phyloP scores from a whole-genome alignment of 2,329 filamentous ascomycete species.

The Biscogniauxia mediterranea region DNA sequence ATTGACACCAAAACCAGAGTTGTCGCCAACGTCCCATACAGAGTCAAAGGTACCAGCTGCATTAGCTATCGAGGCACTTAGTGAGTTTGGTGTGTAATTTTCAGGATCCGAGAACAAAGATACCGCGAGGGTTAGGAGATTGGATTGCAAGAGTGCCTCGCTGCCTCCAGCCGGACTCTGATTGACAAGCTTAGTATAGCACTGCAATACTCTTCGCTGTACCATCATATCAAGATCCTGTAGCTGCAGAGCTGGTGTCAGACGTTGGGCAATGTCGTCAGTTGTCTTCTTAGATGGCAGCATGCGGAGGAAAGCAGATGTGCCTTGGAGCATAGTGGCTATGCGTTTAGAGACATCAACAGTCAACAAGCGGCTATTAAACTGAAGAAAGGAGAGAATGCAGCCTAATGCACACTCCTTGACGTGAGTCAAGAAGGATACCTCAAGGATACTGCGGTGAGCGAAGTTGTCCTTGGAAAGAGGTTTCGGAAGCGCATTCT shows the following conservation, averaged over 20 bases:
- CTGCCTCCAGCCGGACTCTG: conserved; percentile 81
- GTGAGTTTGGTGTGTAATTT: conserved; percentile 77
- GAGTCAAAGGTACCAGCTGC: conserved; percentile 88
- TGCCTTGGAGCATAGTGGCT: conserved; percentile 92
- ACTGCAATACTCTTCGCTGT: conserved; percentile 87
- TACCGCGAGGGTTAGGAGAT: conserved; percentile 83
- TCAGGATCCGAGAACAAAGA: conserved; percentile 92
- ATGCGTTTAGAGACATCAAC: conserved; percentile 92
- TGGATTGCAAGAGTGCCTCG: conserved; percentile 86
- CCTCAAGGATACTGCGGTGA: conserved; percentile 79
- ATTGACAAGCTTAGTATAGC: conserved; percentile 87
- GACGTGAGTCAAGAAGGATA: conserved; percentile 91
- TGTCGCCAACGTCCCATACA: conserved; percentile 93
- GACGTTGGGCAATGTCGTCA: conserved; percentile 80
- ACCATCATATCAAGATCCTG: conserved; percentile 93
- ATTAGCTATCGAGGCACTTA: conserved; percentile 89
- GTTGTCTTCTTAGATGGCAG: conserved; percentile 79
- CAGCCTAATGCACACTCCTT: conserved; percentile 91
- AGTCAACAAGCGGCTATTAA: conserved; percentile 87
- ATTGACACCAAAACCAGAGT: conserved; percentile 90
- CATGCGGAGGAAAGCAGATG: conserved; percentile 82
- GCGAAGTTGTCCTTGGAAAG: conserved; percentile 88
- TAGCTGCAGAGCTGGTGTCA: conserved; percentile 83
- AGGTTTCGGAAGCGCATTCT: conserved; percentile 92
- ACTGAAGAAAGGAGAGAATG: conserved; percentile 87